Conservation (phyloP, 495 filamentous ascomycete genomes). For the Xylaria flabelliformis region DNA sequence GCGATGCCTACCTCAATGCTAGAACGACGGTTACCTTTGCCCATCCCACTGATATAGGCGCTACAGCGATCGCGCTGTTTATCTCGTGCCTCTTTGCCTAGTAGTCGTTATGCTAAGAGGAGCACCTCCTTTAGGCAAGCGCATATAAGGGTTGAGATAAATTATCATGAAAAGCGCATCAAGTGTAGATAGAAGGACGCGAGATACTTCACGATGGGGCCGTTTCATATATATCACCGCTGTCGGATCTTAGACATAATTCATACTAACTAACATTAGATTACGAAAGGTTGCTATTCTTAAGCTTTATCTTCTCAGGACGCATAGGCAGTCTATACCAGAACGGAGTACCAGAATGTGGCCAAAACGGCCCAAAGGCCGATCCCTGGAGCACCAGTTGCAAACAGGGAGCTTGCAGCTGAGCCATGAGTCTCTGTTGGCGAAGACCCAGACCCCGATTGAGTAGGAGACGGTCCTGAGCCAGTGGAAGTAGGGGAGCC, state of each 20-base stretch:
- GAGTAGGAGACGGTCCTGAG: constrained; percentile 36
- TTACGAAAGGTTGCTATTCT: neutral
- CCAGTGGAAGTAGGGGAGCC: constrained; percentile 29
- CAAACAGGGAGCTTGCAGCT: constrained; percentile 21
- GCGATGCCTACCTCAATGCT: neutral
- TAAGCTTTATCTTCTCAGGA: neutral
- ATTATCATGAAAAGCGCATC: neutral
- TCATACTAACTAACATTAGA: constrained; percentile 14
- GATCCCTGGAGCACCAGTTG: constrained; percentile 6
- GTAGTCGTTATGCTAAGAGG: neutral
- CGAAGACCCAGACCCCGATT: constrained; percentile 36
- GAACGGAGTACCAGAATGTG: constrained; percentile 10
- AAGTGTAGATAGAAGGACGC: neutral
- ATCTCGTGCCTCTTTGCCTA: neutral
- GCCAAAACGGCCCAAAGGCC: constrained; percentile 20
- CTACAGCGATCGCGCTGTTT: constrained; percentile 2
- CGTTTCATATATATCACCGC: neutral
- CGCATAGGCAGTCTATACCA: neutral
- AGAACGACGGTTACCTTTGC: neutral
- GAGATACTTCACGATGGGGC: neutral
- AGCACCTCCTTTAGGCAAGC: neutral
- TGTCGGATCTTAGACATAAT: neutral
- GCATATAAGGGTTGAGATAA: neutral
- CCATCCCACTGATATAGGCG: neutral
- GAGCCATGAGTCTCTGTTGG: constrained; percentile 20